Base-by-base conservation (phyloP, 2,329 filamentous ascomycete genomes). In the Claviceps sp. region DNA sequence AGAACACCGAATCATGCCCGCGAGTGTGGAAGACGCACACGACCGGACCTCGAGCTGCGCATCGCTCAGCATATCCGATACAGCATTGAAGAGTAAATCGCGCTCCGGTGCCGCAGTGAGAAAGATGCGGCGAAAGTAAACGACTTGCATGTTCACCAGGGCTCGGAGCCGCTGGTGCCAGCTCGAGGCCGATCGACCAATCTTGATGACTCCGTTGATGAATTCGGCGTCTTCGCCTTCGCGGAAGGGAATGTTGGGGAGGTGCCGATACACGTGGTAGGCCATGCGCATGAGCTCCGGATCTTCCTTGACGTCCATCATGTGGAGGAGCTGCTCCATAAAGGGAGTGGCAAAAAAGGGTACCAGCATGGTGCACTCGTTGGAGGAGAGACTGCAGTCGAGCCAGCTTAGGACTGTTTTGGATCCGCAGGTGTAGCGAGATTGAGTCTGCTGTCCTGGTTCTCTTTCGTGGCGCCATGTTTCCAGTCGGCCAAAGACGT, bases 301-400 rank as follows among this genome's bases (percentile, higher is more conserved):
- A 61, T 98, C 93, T 67, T 98, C 93, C 67, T 97, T 97, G 65
- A 98, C 88, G 63, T 98, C 93, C 91, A 98, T 98, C 93, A 98
- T 98, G 72, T 98, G 90, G 50, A 98, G 73, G 14, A 98, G 79
- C 65, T 96, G 87, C 61, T 93, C 87, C 66, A 95, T 93, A 63
- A 97, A 91, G 0, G 85, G 76, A 38, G 86, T 78, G 0, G 89
- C 86, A 73, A 98, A 97, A 77, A 96, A 97, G 3, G 84, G 82
- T 18, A 94, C 81, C 14, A 98, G 79, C 63, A 93, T 85, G 0
- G 82, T 95, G 68, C 93, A 98, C 65, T 97, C 93, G 57, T 94
- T 86, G 0, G 88, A 95, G 2, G 87, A 88, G 3, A 98, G 75
- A 16, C 88, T 93, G 48, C 82, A 86, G 68, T 98, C 93, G 5